phyloP scores from a whole-genome alignment of 768 basidiomycete species.

The Phlebiopsis flavidoalba region DNA sequence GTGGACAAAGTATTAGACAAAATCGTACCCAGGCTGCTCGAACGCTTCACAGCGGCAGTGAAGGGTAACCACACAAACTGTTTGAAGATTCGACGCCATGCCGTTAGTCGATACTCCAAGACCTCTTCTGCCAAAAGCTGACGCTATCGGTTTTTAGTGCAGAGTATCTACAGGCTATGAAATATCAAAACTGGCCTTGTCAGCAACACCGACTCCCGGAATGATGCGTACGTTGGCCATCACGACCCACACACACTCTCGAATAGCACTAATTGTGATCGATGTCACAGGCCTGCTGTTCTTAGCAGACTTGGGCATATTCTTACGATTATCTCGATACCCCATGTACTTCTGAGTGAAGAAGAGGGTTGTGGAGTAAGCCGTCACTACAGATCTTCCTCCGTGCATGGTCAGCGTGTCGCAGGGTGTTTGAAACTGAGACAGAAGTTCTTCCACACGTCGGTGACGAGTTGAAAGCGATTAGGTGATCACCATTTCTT shows the following conservation, averaged over 20 bases:
- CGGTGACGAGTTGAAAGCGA: conserved; percentile 70
- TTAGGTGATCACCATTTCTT: conserved; percentile 27
- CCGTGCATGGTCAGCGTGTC: conserved; percentile 34
- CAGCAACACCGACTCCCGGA: conserved; percentile 69
- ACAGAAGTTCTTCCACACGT: conserved; percentile 63
- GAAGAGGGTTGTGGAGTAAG: conserved; percentile 66
- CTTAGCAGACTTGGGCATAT: conserved; percentile 56
- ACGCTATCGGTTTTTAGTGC: conserved; percentile 31
- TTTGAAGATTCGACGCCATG: conserved; percentile 47
- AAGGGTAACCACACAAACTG: conserved; percentile 65
- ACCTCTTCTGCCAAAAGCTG: neutral
- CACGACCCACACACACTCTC: neutral
- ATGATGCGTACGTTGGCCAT: conserved; percentile 51
- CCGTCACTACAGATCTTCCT: conserved; percentile 56
- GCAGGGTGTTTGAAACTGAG: conserved; percentile 27
- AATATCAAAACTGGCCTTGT: conserved; percentile 53
- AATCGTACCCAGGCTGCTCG: conserved; percentile 59
- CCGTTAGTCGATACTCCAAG: conserved; percentile 30
- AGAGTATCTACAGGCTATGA: conserved; percentile 38
- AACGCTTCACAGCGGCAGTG: conserved; percentile 61
- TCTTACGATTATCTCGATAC: conserved; percentile 42
- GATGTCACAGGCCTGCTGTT: conserved; percentile 33
- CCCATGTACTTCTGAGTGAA: conserved; percentile 66
- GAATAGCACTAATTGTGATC: neutral
- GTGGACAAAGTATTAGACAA: conserved; percentile 47